These are phyloP conservation scores for Fusarium palustre DNA, from an alignment of 2,329 filamentous ascomycete species.

Conservation along the genomic window DNA sequence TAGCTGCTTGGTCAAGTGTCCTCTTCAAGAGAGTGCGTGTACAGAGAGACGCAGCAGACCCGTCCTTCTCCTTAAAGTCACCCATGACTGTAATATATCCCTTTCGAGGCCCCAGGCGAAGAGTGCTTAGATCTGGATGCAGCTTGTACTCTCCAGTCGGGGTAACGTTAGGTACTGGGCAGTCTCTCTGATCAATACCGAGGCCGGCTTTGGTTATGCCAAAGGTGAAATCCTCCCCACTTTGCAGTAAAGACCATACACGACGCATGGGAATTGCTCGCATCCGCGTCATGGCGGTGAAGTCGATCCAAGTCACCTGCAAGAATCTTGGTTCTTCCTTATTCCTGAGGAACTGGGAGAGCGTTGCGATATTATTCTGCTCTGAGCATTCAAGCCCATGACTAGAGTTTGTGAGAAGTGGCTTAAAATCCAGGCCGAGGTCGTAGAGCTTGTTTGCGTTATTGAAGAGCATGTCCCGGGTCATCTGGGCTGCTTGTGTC, in stretches of 20 bases:
- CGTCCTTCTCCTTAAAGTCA: conserved; percentile 71
- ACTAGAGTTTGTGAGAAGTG: conserved; percentile 16
- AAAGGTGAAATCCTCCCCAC: conserved; percentile 61
- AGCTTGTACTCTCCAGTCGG: conserved; percentile 75
- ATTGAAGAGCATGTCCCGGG: conserved; percentile 77
- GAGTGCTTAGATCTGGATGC: conserved; percentile 72
- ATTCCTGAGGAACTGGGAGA: conserved; percentile 56
- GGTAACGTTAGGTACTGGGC: conserved; percentile 62
- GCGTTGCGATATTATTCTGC: conserved; percentile 10
- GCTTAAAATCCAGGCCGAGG: conserved; percentile 62
- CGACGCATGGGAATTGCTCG: conserved; percentile 74
- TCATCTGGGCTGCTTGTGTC: conserved; percentile 71
- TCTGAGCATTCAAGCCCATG: conserved; percentile 10
- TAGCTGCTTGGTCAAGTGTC: conserved; percentile 63
- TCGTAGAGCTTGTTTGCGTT: conserved; percentile 82
- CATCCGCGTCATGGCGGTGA: conserved; percentile 75
- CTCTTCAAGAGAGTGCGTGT: conserved; percentile 72
- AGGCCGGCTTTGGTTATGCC: conserved; percentile 74
- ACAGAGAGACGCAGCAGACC: conserved; percentile 65
- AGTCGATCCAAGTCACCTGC: conserved; percentile 82
- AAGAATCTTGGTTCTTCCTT: conserved; percentile 71
- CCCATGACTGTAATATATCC: conserved; percentile 75
- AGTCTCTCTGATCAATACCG: conserved; percentile 76
- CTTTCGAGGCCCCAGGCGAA: conserved; percentile 68
- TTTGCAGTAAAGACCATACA: conserved; percentile 61